A percentile compares a stretch with the other conserved stretches of the same genome.
phyloP scores from a whole-genome alignment of 75 land plant genomes.

The Sequoiadendron giganteum region DNA sequence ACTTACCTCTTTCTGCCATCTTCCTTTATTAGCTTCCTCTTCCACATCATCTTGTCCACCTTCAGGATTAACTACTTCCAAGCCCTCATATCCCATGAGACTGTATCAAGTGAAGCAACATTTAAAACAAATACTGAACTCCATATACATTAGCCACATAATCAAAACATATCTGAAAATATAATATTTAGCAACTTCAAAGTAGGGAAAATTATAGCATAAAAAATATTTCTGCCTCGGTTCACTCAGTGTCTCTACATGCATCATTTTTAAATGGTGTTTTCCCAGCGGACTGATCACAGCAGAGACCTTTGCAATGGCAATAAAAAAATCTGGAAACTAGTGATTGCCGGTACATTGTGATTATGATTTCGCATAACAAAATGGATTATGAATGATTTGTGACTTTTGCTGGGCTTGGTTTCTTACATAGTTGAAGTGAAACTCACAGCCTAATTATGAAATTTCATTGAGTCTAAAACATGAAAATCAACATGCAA shows the following conservation, averaged over 20 bases:
- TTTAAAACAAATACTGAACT: neutral
- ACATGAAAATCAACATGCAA: no score
- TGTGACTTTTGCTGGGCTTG: no score
- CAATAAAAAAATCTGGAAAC: no score
- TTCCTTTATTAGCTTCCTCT: slow-evolving; percentile 86
- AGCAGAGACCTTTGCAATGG: no score
- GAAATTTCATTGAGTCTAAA: no score
- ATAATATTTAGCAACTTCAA: neutral
- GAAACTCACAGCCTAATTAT: no score
- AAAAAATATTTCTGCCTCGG: neutral
- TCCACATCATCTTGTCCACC: slow-evolving; percentile 96
- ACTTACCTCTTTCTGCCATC: slow-evolving; percentile 88
- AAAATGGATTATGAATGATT: no score
- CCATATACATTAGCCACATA: neutral
- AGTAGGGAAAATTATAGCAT: neutral
- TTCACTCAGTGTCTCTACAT: neutral
- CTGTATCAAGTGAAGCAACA: slow-evolving; percentile 19
- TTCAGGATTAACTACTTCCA: slow-evolving; percentile 97
- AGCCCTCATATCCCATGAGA: slow-evolving; percentile 78
- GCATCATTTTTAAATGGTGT: neutral
- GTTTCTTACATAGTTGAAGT: no score
- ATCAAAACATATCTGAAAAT: neutral
- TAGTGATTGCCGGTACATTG: no score
- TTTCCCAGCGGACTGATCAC: neutral
- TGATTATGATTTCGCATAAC: no score